These are phyloP conservation scores for Proliferodiscus dingleyae DNA, from an alignment of 2,329 filamentous ascomycete genomes.

Conservation along the genomic window DNA sequence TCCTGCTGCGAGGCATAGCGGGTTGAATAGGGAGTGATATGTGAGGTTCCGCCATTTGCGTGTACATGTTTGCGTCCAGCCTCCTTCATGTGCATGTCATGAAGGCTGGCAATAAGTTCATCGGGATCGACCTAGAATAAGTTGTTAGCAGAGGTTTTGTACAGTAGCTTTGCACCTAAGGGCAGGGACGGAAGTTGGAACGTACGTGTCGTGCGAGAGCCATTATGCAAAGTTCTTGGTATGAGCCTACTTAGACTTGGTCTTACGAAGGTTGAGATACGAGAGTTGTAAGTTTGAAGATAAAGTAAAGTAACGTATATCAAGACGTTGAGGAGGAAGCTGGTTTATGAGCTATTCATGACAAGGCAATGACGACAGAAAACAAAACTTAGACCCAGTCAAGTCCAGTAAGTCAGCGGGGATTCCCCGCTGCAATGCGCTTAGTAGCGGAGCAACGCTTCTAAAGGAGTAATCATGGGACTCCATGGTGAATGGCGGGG, in stretches of 20 bases:
- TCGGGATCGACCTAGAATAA: constrained; percentile 47
- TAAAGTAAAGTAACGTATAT: no score
- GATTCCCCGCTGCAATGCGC: not conserved
- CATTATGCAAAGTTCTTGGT: constrained; percentile 32
- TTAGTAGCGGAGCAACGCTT: no score
- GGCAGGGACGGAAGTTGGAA: constrained; percentile 1
- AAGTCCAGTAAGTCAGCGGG: not conserved
- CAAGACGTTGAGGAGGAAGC: not conserved
- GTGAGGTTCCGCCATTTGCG: constrained; percentile 39
- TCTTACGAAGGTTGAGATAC: not conserved
- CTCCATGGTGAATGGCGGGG: no score
- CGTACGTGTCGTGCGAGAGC: constrained; percentile 45
- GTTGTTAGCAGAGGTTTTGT: constrained; percentile 3
- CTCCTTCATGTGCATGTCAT: constrained; percentile 38
- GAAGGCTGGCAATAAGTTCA: constrained; percentile 49
- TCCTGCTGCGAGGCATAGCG: constrained; percentile 50
- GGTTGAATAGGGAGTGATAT: constrained; percentile 53
- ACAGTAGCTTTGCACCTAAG: not conserved
- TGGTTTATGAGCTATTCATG: no score
- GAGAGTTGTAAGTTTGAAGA: not conserved
- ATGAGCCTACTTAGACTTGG: not conserved
- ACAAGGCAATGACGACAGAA: no score
- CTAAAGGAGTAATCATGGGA: no score
- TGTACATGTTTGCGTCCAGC: constrained; percentile 34
- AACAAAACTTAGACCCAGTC: not conserved